Evolutionary conservation across 306 rosid species (phyloP).

Genomic region (Corylus avellana): DNA sequence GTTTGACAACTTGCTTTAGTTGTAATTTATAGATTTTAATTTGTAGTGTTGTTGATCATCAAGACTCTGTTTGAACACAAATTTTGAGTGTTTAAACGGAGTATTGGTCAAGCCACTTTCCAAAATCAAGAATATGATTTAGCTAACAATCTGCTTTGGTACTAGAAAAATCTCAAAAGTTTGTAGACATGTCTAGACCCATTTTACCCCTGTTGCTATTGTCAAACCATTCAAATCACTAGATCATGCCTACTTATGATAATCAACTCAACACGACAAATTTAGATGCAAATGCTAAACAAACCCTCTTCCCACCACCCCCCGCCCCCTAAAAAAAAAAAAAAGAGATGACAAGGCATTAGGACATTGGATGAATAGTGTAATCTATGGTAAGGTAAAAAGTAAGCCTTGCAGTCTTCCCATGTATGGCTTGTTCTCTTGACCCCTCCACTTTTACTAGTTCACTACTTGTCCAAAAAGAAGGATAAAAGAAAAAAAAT

Average conservation of each 20-base stretch:
- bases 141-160: not conserved
- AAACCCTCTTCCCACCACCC: not conserved
- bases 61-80: not conserved
- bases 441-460: not conserved
- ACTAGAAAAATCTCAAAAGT: not conserved
- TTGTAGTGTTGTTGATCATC: not conserved
- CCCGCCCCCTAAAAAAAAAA: not conserved
- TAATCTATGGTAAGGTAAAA: not conserved
- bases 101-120: not conserved
- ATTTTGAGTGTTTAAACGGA: not conserved
- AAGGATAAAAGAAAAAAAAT: not conserved
- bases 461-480: not conserved
- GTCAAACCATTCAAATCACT: not conserved
- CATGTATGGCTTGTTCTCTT: not conserved
- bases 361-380: no score
- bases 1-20: not conserved
- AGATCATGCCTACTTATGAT: not conserved
- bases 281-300: not conserved
- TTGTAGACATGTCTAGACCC: not conserved
- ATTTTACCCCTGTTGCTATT: not conserved
- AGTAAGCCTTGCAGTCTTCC: not conserved
- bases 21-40: not conserved
- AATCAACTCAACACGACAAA: not conserved
- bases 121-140: not conserved
- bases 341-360: not conserved